These are phyloP conservation scores for Nakazawaea pomicola DNA, from an alignment of 805 yeast genomes.

Conservation along the genomic window DNA sequence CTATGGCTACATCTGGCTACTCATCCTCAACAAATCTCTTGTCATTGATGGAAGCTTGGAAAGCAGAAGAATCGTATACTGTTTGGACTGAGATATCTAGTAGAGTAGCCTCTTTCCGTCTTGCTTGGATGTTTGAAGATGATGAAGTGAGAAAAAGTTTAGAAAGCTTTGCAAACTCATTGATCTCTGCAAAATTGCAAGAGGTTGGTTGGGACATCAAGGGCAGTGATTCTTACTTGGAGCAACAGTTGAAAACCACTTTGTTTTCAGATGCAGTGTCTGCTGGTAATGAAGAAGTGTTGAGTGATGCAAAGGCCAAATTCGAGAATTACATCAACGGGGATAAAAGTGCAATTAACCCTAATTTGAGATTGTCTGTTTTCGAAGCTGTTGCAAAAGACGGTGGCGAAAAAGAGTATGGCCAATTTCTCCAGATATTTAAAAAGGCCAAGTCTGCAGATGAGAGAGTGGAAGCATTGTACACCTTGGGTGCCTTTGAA, in stretches of 20 bases:
- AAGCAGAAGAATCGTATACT: conserved; percentile 42
- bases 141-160: conserved; percentile 46
- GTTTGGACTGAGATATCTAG: conserved; percentile 46
- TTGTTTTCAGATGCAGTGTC: conserved; percentile 33
- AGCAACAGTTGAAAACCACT: conserved; percentile 39
- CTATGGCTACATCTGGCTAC: conserved; percentile 49
- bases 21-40: conserved; percentile 44
- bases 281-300: conserved; percentile 26
- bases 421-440: conserved; percentile 56
- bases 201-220: conserved; percentile 54
- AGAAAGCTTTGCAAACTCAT: conserved; percentile 47
- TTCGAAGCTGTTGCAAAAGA: conserved; percentile 37
- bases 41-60: conserved; percentile 46
- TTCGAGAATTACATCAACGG: conserved; percentile 36
- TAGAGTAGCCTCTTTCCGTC: conserved; percentile 56
- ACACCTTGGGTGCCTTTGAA: conserved; percentile 10
- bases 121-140: conserved; percentile 63
- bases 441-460: conserved; percentile 54
- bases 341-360: conserved; percentile 41
- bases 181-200: conserved; percentile 46
- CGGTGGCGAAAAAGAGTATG: conserved; percentile 41
- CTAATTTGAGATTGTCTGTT: conserved; percentile 41
- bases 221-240: conserved; percentile 39
- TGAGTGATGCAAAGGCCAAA: conserved; percentile 28
- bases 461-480: conserved; percentile 39